Conservation (phyloP, 1,139 yeast species). For the Suhomyces bokatorum region DNA sequence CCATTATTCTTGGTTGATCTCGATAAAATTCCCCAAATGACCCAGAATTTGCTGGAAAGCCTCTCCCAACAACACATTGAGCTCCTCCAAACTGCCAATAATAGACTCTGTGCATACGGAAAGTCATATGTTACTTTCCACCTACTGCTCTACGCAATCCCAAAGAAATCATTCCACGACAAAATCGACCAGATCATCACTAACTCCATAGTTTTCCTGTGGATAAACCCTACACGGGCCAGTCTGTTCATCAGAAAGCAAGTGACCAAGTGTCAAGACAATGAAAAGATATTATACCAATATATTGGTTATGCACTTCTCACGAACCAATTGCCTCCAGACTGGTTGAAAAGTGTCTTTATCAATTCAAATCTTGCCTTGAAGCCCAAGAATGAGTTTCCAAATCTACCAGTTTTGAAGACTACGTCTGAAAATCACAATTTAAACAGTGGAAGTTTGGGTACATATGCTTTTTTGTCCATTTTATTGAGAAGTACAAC, state of each 20-base stretch:
- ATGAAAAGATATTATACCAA: slow-evolving; percentile 11
- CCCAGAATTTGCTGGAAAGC: neutral
- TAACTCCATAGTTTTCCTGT: slow-evolving; percentile 5
- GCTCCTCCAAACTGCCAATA: neutral
- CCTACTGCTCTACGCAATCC: slow-evolving; percentile 3
- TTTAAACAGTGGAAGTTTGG: neutral
- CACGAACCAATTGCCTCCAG: slow-evolving; percentile 9
- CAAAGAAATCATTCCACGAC: neutral
- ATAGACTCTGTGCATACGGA: slow-evolving; percentile 6
- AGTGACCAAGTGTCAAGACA: slow-evolving; percentile 1
- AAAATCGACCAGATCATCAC: neutral
- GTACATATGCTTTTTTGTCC: slow-evolving; percentile 6
- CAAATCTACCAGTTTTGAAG: neutral
- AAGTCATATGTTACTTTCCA: slow-evolving; percentile 8
- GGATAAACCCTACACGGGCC: neutral
- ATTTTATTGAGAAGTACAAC: slow-evolving; percentile 1
- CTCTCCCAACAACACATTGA: neutral
- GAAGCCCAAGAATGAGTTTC: neutral
- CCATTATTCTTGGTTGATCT: slow-evolving; percentile 11
- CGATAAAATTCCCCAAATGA: slow-evolving; percentile 1
- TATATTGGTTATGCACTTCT: slow-evolving; percentile 13
- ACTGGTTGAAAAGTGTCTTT: slow-evolving; percentile 10
- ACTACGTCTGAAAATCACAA: neutral
- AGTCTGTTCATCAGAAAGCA: slow-evolving; percentile 2
- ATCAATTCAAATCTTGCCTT: neutral